Base-by-base conservation (phyloP, 2,329 filamentous ascomycete species). In the Nigrograna mackinnonii region DNA sequence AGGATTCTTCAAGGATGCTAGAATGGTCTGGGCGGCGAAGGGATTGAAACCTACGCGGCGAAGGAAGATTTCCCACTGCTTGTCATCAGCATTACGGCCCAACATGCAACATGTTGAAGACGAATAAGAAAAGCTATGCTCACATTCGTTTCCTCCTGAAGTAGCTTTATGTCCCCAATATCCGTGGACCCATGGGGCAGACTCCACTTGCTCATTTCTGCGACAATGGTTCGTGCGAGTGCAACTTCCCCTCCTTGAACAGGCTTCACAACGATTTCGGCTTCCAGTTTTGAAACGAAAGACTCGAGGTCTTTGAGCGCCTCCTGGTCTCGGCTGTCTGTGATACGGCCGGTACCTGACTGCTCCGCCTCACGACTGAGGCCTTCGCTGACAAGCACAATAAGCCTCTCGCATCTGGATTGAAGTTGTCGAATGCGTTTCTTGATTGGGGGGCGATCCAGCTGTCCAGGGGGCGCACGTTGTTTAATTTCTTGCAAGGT, bases 401-500 rank as follows among this genome's bases (percentile, higher is more conserved):
- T 67, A 1, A 95, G 70, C 4, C 72, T 74, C 49, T 89, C 84
- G 57, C 94, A 92, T 7, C 83, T 77, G 2, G 58, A 41, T 11
- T 81, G 76, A 0, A 85, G 70, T 6, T 62, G 66, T 3, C 68
- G 59, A 7, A 92, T 70, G 2, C 78, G 75, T 37, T 82, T 75
- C 26, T 79, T 77, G 12, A 90, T 43, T 1, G 42, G 49, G 1
- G 58, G 58, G 11, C 38, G 40, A 4, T 60, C 52, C 2, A 46
- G 51, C 39, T 82, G 77, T 0, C 85, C 84, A 0, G 89, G 88
- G 0, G 91, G 73, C 3, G 85, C 75, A 35, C 77, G 80, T 57
- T 96, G 91, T 32, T 84, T 86, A 19, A 87, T 76, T 50, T 85
- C 83, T 47, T 91, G 81, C 4, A 91, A 70, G 0, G 81, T 87